Evolutionary conservation across 1,284 basidiomycete genomes (phyloP), one percentile per base, ranked within the genome.

Genomic region (Ustilago loliicola): DNA sequence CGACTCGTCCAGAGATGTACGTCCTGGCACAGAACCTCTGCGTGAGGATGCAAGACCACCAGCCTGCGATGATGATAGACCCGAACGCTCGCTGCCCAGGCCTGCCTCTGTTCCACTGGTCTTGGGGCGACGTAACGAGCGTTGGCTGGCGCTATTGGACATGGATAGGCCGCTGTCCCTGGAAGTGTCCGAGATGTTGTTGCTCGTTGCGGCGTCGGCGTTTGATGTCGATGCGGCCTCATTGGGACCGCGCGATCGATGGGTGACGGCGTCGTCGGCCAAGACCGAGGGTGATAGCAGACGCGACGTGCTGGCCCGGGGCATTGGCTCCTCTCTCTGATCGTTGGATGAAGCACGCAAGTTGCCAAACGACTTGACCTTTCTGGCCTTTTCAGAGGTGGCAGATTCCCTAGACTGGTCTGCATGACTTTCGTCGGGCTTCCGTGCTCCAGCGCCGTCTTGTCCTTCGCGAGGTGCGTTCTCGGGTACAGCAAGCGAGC

Each of bases 351-450:
- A 36, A 15, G 60, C 55, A 17, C 69, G 65, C 21, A 77, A 40
- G 42, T 77, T 77, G 62, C 66, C 63, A 42, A 68, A 60, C 6
- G 74, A 77, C 42, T 66, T 72, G 54, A 67, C 66, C 53, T 66
- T 72, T 32, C 66, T 65, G 13, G 74, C 74, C 32, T 77, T 77
- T 11, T 77, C 73, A 9, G 62, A 19, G 19, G 55, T 38, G 45
- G 30, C 40, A 30, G 50, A 29, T 36, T 67, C 72, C 17, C 56
- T 60, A 42, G 53, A 21, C 47, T 53, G 57, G 5, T 53, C 55
- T 9, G 59, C 15, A n/a, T 47, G 29, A 15, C 21, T 55, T 4
- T 60, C 64, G 1, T 34, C 23, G n/a, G 30, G 30, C 15, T 38
- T 25, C 5, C 17, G 23, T 25, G 63, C n/a, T 3, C 23, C 36